phyloP scores from a whole-genome alignment of 2,329 filamentous ascomycete species.

The Sclerotiophoma versabilis region DNA sequence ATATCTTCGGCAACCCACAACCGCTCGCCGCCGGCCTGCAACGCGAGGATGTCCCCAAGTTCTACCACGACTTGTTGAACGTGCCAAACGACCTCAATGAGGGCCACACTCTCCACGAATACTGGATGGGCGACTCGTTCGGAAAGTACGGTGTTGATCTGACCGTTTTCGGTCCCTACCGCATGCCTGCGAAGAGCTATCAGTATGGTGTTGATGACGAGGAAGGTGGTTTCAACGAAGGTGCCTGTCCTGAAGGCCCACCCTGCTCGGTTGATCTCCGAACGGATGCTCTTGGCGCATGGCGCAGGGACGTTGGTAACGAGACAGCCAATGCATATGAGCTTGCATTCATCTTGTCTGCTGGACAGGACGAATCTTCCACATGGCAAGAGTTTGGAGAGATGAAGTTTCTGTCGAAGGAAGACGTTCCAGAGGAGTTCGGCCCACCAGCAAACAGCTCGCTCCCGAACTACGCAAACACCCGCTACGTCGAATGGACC shows the following conservation, averaged over 20 bases:
- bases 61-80: slow-evolving; percentile 61
- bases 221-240: slow-evolving; percentile 55
- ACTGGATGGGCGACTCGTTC: slow-evolving; percentile 65
- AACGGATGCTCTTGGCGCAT: slow-evolving; percentile 58
- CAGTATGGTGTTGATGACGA: slow-evolving; percentile 60
- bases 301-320: slow-evolving; percentile 61
- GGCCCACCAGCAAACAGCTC: slow-evolving; percentile 57
- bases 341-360: slow-evolving; percentile 62
- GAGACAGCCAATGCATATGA: slow-evolving; percentile 58
- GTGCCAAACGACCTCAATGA: slow-evolving; percentile 58
- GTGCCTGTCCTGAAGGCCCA: slow-evolving; percentile 55
- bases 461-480: slow-evolving; percentile 56
- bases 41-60: slow-evolving; percentile 58
- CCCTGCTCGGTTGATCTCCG: slow-evolving; percentile 59
- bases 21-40: slow-evolving; percentile 52
- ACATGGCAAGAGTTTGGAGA: slow-evolving; percentile 66
- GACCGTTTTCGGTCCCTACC: slow-evolving; percentile 61
- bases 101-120: slow-evolving; percentile 63
- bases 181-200: slow-evolving; percentile 56
- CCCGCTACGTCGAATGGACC: slow-evolving; percentile 62
- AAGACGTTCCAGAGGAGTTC: slow-evolving; percentile 59
- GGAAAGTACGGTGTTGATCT: slow-evolving; percentile 62
- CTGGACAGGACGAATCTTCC: slow-evolving; percentile 63
- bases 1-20: slow-evolving; percentile 61
- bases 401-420: slow-evolving; percentile 59